Evolutionary conservation across 2,329 filamentous ascomycete genomes (phyloP), one percentile per base, ranked within the genome.

Genomic region (Davidsoniella eucalypti): DNA sequence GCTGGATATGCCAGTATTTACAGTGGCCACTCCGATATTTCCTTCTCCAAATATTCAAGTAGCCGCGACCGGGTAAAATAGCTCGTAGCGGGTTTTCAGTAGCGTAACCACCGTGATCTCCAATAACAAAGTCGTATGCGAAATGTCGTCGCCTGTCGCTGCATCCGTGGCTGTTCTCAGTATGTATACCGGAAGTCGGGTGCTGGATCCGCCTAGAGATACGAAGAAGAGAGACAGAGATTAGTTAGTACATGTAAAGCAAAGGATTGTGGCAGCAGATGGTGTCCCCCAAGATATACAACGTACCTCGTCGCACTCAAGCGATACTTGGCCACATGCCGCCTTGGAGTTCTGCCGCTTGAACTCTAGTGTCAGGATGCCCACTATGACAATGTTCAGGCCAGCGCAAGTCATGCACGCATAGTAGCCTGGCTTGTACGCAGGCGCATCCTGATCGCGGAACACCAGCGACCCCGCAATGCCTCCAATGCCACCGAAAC

Each of bases 391-490:
- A 2, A 76, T 58, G 21, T 60, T 70, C 43, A 76, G 54, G 1
- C 71, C 56, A 21, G 64, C 65, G 55, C 67, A 71, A 1, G 72
- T 67, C 41, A 78, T 72, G 60, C 73, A 75, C 4, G 73, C 67
- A 50, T 69, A 77, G 56, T 77, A 62, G 21, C 74, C 74, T 0
- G 73, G 73, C 57, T 61, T 66, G 61, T 80, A 80, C 3, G 62
- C 62, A 1, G 72, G 72, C 7, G 61, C 58, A 58, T 80, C 76
- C 62, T 78, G 59, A 23, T 65, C 59, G 57, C 79, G 71, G 65
- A 90, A 92, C 9, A 90, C 79, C 51, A 86, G 68, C 56, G 75
- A 77, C 23, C 84, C 84, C 1, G 76, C 75, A 55, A 92, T 92
- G 33, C 86, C 85, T 37, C 86, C 86, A 23, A 93, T 68, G 2